Evolutionary conservation across 306 rosid genomes (phyloP).

Genomic region (Morella rubra): DNA sequence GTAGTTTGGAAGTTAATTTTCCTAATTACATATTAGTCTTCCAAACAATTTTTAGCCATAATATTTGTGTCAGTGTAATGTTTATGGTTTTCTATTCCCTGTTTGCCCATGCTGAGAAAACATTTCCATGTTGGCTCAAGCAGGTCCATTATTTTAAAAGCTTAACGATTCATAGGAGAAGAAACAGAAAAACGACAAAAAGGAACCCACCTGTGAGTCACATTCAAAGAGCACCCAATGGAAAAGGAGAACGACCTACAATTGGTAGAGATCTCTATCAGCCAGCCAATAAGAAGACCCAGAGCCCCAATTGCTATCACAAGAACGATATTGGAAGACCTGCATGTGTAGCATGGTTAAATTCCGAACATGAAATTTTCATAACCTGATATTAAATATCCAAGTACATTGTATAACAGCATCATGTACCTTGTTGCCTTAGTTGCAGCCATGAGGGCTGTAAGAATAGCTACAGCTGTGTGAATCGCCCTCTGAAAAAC

Average conservation of each 20-base stretch:
- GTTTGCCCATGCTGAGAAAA: too few species aligned
- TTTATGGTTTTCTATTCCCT: too few species aligned
- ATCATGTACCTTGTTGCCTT: constrained; percentile 74
- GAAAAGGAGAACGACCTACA: constrained; percentile 41
- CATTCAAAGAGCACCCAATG: constrained; percentile 29
- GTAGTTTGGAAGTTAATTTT: too few species aligned
- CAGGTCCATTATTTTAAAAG: background rate
- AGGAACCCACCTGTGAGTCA: constrained; percentile 37
- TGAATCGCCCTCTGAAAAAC: constrained; percentile 74
- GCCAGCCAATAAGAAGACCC: constrained; percentile 56
- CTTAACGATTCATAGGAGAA: background rate
- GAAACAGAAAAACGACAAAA: background rate
- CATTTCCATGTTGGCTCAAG: background rate
- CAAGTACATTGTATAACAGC: constrained; percentile 3
- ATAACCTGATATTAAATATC: constrained; percentile 3
- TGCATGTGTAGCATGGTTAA: constrained; percentile 29
- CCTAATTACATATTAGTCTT: too few species aligned
- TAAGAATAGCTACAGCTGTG: constrained; percentile 75
- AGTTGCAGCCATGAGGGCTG: constrained; percentile 86
- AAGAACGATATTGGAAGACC: constrained; percentile 48
- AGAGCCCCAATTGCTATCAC: constrained; percentile 46
- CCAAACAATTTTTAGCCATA: background rate
- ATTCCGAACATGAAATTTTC: constrained; percentile 4
- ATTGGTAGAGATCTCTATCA: constrained; percentile 44
- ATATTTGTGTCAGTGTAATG: background rate